Percentiles rank a stretch among this genome's conserved stretches.
Evolutionary conservation across 495 filamentous ascomycete species (phyloP).

Genomic region (Penicillium herquei): DNA sequence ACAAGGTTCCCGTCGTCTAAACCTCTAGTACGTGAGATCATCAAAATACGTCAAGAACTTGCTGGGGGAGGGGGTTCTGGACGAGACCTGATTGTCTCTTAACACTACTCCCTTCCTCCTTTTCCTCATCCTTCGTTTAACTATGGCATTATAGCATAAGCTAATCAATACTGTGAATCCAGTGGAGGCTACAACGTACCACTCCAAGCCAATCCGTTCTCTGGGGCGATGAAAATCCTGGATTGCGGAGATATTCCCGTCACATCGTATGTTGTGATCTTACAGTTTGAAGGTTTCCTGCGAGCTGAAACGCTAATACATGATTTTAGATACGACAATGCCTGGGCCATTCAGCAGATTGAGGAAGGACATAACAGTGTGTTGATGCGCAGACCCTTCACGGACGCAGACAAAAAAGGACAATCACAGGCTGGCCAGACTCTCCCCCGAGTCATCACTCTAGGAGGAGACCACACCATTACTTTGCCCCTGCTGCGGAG

Average conservation of each 20-base stretch:
- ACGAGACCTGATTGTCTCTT: background rate
- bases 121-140: no score
- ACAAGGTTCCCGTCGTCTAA: constrained; percentile 71
- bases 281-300: background rate
- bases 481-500: constrained; percentile 62
- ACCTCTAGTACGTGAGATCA: constrained; percentile 66
- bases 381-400: constrained; percentile 50
- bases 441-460: constrained; percentile 61
- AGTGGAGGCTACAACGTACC: constrained; percentile 66
- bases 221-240: constrained; percentile 62
- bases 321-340: constrained; percentile 58
- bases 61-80: no score
- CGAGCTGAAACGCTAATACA: background rate
- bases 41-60: no score
- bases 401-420: constrained; percentile 45
- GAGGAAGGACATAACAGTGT: constrained; percentile 61
- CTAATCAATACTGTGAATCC: constrained; percentile 27
- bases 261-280: constrained; percentile 60
- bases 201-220: constrained; percentile 60
- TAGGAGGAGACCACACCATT: constrained; percentile 68
- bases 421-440: constrained; percentile 56
- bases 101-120: background rate
- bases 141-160: no score
- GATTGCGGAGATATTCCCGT: constrained; percentile 78
- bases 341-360: constrained; percentile 71